These are phyloP conservation scores for Ceratocystis destructans DNA, from an alignment of 2,329 filamentous ascomycete genomes.

Conservation along the genomic window DNA sequence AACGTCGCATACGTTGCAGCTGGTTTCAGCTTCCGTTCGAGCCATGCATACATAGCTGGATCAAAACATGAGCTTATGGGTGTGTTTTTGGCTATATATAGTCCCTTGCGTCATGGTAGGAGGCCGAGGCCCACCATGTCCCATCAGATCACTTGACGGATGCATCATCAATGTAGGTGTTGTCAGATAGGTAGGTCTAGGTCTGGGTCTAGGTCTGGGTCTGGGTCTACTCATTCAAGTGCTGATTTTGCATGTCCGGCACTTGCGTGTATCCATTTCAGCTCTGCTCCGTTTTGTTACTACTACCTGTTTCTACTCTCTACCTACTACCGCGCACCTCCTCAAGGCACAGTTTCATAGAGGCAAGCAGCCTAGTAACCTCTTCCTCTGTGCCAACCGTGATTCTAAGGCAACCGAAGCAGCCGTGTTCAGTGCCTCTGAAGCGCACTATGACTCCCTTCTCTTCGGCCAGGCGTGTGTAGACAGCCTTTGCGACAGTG, in stretches of 20 bases:
- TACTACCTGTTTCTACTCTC: not conserved
- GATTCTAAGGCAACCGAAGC: slow-evolving; percentile 74
- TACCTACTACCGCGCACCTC: slow-evolving; percentile 28
- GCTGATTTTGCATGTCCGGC: too few relatives aligned
- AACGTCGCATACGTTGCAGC: not conserved
- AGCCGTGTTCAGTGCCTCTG: slow-evolving; percentile 82
- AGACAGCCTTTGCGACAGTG: slow-evolving; percentile 59
- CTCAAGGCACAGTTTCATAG: slow-evolving; percentile 41
- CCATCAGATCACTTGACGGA: not conserved
- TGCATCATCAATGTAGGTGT: too few relatives aligned
- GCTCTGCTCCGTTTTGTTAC: not conserved
- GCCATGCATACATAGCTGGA: not conserved
- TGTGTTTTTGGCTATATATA: not conserved
- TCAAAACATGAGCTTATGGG: not conserved
- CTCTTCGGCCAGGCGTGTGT: slow-evolving; percentile 70
- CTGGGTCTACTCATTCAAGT: too few relatives aligned
- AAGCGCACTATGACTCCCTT: slow-evolving; percentile 88
- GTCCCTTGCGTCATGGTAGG: not conserved
- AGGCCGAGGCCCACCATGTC: not conserved
- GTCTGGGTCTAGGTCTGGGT: too few relatives aligned
- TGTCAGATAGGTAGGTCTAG: too few relatives aligned
- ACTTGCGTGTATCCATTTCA: not conserved
- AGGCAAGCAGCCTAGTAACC: slow-evolving; percentile 61
- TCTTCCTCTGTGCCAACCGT: slow-evolving; percentile 86
- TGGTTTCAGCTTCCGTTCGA: not conserved